phyloP scores from a whole-genome alignment of 2,329 filamentous ascomycete genomes.

The Colletotrichum sp. region DNA sequence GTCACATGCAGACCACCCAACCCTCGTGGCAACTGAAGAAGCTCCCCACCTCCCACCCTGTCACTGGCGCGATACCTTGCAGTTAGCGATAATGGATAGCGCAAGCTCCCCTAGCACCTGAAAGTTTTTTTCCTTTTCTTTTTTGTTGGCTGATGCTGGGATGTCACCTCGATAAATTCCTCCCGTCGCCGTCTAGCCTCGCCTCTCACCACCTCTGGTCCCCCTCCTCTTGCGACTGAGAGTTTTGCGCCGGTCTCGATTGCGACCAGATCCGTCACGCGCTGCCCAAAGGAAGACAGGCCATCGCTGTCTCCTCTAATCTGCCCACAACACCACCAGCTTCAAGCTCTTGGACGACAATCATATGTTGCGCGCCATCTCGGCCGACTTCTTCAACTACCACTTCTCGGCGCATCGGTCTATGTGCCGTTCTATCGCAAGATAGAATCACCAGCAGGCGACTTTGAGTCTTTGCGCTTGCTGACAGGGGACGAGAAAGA shows the following conservation, averaged over 20 bases:
- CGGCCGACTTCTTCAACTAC: conserved; percentile 15
- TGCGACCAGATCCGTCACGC: not conserved
- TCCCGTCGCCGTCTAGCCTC: not conserved
- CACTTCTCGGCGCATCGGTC: conserved; percentile 37
- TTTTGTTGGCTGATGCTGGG: not conserved
- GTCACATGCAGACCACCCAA: conserved; percentile 8
- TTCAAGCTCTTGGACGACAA: not conserved
- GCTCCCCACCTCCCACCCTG: conserved; percentile 3
- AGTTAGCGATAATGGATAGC: not conserved
- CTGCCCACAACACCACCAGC: not conserved
- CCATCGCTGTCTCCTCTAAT: not conserved
- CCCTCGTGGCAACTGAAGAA: conserved; percentile 10
- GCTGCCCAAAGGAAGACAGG: not conserved
- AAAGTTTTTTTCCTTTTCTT: not conserved
- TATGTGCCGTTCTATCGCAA: conserved; percentile 46
- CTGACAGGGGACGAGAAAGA: conserved; percentile 63
- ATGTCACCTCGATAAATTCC: conserved; percentile 9
- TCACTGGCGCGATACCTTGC: not conserved
- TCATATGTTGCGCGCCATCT: conserved; percentile 13
- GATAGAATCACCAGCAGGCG: conserved; percentile 57
- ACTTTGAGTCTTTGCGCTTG: conserved; percentile 74
- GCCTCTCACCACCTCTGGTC: not conserved
- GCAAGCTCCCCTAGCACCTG: conserved; percentile 3
- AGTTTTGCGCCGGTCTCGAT: not conserved
- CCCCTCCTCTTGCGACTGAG: not conserved